Evolutionary conservation across 2,329 filamentous ascomycete species (phyloP).

Genomic region (Fulvia fulva): DNA sequence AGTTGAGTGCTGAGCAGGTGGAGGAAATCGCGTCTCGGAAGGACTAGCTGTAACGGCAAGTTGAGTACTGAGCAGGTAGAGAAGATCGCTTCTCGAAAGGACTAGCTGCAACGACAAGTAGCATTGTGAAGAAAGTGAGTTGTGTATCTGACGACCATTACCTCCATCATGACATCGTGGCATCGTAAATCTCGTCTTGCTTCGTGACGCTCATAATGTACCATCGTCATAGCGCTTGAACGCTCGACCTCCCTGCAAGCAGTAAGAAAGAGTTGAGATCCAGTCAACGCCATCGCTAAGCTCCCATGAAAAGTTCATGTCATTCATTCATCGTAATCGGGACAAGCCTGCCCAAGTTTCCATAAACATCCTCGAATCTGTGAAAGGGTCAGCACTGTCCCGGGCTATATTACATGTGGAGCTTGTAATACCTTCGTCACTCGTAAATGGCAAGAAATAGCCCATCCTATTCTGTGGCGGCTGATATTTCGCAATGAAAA

Average conservation of each 20-base stretch:
- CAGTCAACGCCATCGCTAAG: neutral
- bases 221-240: neutral
- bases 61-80: too few species aligned
- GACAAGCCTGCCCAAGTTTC: slow-evolving; percentile 21
- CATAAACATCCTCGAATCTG: slow-evolving; percentile 27
- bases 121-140: neutral
- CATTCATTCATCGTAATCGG: neutral
- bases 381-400: neutral
- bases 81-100: neutral
- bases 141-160: neutral
- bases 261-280: slow-evolving; percentile 1
- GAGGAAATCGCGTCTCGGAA: neutral
- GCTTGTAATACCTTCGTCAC: slow-evolving; percentile 20
- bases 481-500: slow-evolving; percentile 52
- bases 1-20: neutral
- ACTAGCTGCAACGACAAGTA: neutral
- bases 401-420: neutral
- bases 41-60: neutral
- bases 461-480: slow-evolving; percentile 30
- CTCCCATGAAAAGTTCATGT: neutral
- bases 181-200: neutral
- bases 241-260: neutral
- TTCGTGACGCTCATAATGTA: neutral
- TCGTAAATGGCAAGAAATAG: slow-evolving; percentile 28
- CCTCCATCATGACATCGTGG: neutral